Percentiles rank a stretch among this genome's conserved stretches.
Conservation (phyloP, 164 flowering plant species). For the Stephania japonica region DNA sequence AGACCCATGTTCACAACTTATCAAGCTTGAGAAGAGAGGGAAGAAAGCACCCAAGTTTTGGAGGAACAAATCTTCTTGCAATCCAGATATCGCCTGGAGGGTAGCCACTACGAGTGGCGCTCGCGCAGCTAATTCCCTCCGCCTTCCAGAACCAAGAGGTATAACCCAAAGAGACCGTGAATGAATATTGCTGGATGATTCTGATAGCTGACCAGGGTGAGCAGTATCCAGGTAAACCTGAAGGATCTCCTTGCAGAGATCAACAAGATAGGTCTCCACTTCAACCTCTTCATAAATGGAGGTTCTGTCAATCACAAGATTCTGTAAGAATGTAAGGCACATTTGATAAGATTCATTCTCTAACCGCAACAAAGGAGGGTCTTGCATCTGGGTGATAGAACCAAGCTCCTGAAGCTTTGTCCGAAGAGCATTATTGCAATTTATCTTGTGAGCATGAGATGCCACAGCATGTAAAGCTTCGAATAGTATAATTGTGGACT, state of each 20-base stretch:
- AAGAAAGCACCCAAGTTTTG: conserved; percentile 59
- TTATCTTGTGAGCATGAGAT: conserved; percentile 79
- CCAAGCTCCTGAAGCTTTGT: conserved; percentile 79
- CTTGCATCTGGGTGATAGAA: conserved; percentile 87
- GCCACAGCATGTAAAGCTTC: conserved; percentile 78
- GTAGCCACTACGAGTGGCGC: conserved; percentile 83
- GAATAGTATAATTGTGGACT: conserved; percentile 52
- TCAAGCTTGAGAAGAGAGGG: conserved; percentile 71
- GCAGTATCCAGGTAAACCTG: conserved; percentile 63
- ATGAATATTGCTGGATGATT: conserved; percentile 22
- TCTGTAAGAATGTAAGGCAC: conserved; percentile 81
- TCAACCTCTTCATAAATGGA: conserved; percentile 41
- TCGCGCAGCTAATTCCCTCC: conserved; percentile 84
- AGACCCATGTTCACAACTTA: conserved; percentile 95
- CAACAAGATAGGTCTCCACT: conserved; percentile 58
- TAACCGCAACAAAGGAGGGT: conserved; percentile 87
- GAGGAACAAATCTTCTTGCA: conserved; percentile 56
- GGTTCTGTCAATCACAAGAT: conserved; percentile 61
- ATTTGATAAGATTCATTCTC: conserved; percentile 92
- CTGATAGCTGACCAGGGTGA: conserved; percentile 26
- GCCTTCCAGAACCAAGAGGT: conserved; percentile 79
- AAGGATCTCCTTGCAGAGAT: conserved; percentile 76
- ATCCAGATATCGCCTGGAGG: conserved; percentile 64
- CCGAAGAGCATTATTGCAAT: conserved; percentile 45
- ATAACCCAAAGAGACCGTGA: conserved; percentile 44